Percentiles rank a stretch among this genome's conserved stretches.
These are phyloP conservation scores for Rhodotorula glutinis DNA, from an alignment of 1,284 basidiomycete genomes.

Conservation along the genomic window DNA sequence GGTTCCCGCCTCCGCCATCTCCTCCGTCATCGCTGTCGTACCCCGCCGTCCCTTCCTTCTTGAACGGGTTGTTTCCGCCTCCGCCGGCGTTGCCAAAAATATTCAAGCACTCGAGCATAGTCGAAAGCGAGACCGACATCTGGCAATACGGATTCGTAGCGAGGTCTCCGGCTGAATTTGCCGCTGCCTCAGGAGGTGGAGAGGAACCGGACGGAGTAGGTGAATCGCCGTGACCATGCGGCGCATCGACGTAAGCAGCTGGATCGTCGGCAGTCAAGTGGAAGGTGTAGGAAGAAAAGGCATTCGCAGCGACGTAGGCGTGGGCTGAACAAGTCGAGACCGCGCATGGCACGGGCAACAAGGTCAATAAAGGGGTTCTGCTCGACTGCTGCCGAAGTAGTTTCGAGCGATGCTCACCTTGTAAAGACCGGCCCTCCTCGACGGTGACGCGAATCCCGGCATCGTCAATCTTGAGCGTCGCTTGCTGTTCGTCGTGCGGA, in stretches of 20 bases:
- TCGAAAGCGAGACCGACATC: conserved; percentile 78
- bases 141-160: conserved; percentile 44
- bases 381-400: too few species aligned
- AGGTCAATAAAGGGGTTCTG: too few species aligned
- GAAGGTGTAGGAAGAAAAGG: conserved; percentile 74
- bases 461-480: conserved; percentile 67
- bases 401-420: conserved; percentile 2
- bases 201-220: conserved; percentile 11
- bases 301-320: conserved; percentile 73
- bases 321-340: conserved; percentile 57
- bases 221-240: conserved; percentile 42
- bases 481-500: conserved; percentile 56
- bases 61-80: conserved; percentile 20
- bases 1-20: conserved; percentile 2
- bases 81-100: conserved; percentile 76
- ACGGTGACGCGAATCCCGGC: conserved; percentile 77
- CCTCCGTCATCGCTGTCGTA: background rate
- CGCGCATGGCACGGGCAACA: background rate
- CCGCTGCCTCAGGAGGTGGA: background rate
- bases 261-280: conserved; percentile 20
- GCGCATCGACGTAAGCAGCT: conserved; percentile 28
- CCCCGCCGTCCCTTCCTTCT: conserved; percentile 14
- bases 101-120: conserved; percentile 81
- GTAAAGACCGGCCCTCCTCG: conserved; percentile 65
- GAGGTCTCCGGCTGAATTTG: background rate